Evolutionary conservation across 2,329 filamentous ascomycete genomes (phyloP).

Genomic region (Massarina eburnea): DNA sequence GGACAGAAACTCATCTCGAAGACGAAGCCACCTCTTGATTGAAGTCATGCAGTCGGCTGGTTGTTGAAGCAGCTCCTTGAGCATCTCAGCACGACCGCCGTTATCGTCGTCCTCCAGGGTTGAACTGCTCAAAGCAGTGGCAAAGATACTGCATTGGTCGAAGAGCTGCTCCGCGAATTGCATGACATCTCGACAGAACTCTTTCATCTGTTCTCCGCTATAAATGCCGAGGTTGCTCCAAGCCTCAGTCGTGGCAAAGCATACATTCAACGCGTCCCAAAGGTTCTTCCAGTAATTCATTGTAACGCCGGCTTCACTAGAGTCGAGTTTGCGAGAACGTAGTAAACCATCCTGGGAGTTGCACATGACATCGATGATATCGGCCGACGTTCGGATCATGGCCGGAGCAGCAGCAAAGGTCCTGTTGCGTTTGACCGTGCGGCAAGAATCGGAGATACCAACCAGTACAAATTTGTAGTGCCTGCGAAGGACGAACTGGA

Average conservation of each 20-base stretch:
- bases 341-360: slow-evolving; percentile 64
- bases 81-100: slow-evolving; percentile 36
- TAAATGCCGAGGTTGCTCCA: slow-evolving; percentile 77
- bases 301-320: slow-evolving; percentile 65
- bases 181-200: slow-evolving; percentile 94
- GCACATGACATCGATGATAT: slow-evolving; percentile 65
- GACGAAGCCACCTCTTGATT: slow-evolving; percentile 84
- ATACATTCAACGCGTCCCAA: slow-evolving; percentile 79
- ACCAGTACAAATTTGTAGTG: slow-evolving; percentile 60
- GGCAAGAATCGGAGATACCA: slow-evolving; percentile 59
- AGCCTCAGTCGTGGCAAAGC: slow-evolving; percentile 78
- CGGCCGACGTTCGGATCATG: slow-evolving; percentile 62
- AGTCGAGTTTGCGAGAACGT: slow-evolving; percentile 59
- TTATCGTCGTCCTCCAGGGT: slow-evolving; percentile 38
- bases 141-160: slow-evolving; percentile 80
- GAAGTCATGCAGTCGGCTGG: slow-evolving; percentile 66
- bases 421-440: slow-evolving; percentile 57
- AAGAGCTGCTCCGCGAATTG: slow-evolving; percentile 87
- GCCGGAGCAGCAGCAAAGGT: slow-evolving; percentile 62
- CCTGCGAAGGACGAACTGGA: slow-evolving; percentile 61
- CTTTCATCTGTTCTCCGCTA: slow-evolving; percentile 73
- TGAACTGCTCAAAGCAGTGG: slow-evolving; percentile 63
- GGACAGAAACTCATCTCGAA: slow-evolving; percentile 85
- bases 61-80: slow-evolving; percentile 62
- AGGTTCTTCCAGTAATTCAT: slow-evolving; percentile 80